phyloP scores from a whole-genome alignment of 768 basidiomycete genomes.

The Rhodotorula paludigena region DNA sequence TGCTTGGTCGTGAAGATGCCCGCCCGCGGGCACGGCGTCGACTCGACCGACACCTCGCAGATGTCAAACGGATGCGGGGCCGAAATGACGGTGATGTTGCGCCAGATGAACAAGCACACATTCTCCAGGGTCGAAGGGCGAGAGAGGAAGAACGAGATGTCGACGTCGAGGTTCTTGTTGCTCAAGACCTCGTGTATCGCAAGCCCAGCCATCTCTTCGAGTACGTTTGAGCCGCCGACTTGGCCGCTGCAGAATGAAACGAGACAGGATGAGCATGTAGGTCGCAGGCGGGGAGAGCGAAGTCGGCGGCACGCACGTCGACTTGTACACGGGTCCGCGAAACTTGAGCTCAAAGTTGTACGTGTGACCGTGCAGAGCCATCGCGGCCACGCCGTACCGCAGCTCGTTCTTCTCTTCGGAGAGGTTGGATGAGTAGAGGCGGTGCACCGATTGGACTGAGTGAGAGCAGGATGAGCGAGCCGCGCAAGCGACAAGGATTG shows the following conservation, averaged over 20 bases:
- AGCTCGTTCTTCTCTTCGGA: not conserved
- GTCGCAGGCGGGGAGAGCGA: not conserved
- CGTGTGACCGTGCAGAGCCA: constrained; percentile 18
- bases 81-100: constrained; percentile 24
- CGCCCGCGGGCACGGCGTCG: not conserved
- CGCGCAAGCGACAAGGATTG: too few species aligned
- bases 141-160: constrained; percentile 25
- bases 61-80: constrained; percentile 6
- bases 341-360: constrained; percentile 22
- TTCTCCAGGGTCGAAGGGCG: constrained; percentile 37
- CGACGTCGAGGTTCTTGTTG: constrained; percentile 29
- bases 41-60: constrained; percentile 22
- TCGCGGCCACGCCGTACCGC: not conserved
- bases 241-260: constrained; percentile 8
- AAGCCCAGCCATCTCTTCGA: constrained; percentile 17
- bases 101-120: constrained; percentile 28
- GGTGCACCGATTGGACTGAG: constrained; percentile 24
- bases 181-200: constrained; percentile 15
- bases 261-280: not conserved
- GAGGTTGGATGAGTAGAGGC: not conserved
- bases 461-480: too few species aligned
- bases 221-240: not conserved
- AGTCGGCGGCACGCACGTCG: constrained; percentile 19
- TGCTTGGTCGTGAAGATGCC: not conserved
- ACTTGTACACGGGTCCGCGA: constrained; percentile 4